A percentile compares a stretch with the other conserved stretches of the same genome.
phyloP scores from a whole-genome alignment of 768 basidiomycete species.

The Fomitopsis serialis region DNA sequence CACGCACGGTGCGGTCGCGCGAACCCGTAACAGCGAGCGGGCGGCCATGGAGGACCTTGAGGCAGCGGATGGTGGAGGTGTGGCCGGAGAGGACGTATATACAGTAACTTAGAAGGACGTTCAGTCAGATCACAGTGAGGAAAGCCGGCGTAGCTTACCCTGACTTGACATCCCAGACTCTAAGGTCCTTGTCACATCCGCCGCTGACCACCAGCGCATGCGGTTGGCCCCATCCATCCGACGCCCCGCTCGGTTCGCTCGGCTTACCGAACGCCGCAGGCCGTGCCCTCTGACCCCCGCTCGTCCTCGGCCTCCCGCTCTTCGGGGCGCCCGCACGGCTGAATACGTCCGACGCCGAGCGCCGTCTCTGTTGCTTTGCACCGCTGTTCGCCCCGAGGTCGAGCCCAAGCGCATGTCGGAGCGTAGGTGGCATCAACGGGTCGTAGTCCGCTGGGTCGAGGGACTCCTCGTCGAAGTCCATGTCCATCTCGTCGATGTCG shows the following conservation, averaged over 20 bases:
- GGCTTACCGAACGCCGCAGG: slow-evolving; percentile 5
- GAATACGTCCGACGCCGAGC: slow-evolving; percentile 3
- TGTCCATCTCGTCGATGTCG: neutral
- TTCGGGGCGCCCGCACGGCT: neutral
- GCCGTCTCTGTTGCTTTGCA: neutral
- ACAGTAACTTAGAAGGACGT: slow-evolving; percentile 40
- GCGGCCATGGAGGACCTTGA: slow-evolving; percentile 80
- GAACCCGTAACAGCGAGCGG: slow-evolving; percentile 90
- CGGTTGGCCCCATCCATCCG: too few relatives aligned
- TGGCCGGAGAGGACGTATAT: slow-evolving; percentile 81
- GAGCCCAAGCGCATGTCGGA: slow-evolving; percentile 48
- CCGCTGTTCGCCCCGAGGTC: slow-evolving; percentile 16
- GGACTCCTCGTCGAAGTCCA: neutral
- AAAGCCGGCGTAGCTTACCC: slow-evolving; percentile 47
- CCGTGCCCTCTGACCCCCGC: neutral
- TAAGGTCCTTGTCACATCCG: too few relatives aligned
- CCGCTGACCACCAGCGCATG: too few relatives aligned
- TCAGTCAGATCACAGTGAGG: slow-evolving; percentile 17
- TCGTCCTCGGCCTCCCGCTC: neutral
- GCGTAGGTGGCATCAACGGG: slow-evolving; percentile 30
- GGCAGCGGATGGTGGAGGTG: slow-evolving; percentile 85
- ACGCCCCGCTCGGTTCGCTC: slow-evolving; percentile 19
- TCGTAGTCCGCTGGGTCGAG: slow-evolving; percentile 11
- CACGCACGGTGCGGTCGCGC: slow-evolving; percentile 77
- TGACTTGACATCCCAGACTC: too few relatives aligned